phyloP scores from a whole-genome alignment of 495 filamentous ascomycete species.

The Cercophora scortea region DNA sequence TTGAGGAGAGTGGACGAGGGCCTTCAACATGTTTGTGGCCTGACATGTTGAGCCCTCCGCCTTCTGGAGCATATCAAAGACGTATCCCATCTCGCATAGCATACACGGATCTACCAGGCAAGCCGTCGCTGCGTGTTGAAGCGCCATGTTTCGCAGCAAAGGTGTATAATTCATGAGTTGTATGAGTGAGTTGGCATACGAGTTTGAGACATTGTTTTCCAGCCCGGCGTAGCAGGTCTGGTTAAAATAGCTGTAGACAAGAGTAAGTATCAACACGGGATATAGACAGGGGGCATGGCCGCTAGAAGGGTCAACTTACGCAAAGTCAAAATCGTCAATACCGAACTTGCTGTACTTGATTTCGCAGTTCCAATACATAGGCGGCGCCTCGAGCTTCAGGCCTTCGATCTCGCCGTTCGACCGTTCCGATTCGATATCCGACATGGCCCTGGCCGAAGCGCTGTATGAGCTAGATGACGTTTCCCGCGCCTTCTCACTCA shows the following conservation, averaged over 20 bases:
- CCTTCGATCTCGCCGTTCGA: conserved; percentile 48
- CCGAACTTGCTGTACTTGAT: conserved; percentile 98
- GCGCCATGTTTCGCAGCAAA: conserved; percentile 75
- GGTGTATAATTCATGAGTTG: conserved; percentile 90
- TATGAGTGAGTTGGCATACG: conserved; percentile 87
- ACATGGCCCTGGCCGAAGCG: background rate
- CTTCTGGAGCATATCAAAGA: conserved; percentile 98
- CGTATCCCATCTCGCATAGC: conserved; percentile 87
- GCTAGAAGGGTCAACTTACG: conserved; percentile 40
- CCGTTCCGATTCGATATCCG: background rate
- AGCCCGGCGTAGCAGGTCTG: conserved; percentile 82
- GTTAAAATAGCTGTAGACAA: conserved; percentile 68
- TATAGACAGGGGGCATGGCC: background rate
- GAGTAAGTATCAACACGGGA: conserved; percentile 3
- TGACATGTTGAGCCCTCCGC: conserved; percentile 89
- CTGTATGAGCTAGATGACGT: conserved; percentile 38
- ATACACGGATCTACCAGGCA: conserved; percentile 79
- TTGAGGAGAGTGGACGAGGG: conserved; percentile 70
- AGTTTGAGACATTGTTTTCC: conserved; percentile 93
- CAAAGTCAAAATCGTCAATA: conserved; percentile 96
- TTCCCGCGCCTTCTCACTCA: conserved; percentile 84
- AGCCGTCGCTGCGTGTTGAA: conserved; percentile 79
- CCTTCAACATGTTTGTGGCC: conserved; percentile 91
- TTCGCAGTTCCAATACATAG: conserved; percentile 82
- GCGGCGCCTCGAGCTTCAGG: conserved; percentile 65